Evolutionary conservation across 2,329 filamentous ascomycete species (phyloP).

Genomic region (Escovopsis sp.): DNA sequence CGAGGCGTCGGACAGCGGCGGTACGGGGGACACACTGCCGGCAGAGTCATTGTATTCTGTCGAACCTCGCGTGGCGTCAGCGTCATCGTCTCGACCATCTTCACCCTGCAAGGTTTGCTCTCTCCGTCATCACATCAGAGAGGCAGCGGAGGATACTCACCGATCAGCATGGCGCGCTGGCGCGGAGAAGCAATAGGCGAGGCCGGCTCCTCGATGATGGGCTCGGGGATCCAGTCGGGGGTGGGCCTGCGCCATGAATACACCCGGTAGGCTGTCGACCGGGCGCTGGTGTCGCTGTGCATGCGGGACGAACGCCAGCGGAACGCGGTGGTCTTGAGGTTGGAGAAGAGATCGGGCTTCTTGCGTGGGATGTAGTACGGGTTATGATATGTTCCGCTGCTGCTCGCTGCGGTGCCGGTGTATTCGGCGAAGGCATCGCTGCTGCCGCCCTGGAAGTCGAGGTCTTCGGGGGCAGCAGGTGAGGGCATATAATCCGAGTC

Average conservation of each 20-base stretch:
- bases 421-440: slow-evolving; percentile 9
- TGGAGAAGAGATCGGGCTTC: slow-evolving; percentile 4
- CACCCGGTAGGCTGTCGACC: no score
- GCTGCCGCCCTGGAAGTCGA: slow-evolving; percentile 2
- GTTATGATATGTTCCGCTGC: slow-evolving; percentile 6
- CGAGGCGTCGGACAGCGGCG: background rate
- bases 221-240: slow-evolving; percentile 12
- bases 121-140: background rate
- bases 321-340: slow-evolving; percentile 2
- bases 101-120: background rate
- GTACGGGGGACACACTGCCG: background rate
- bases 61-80: background rate
- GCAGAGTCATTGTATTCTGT: slow-evolving; percentile 8
- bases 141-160: slow-evolving; percentile 9
- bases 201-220: slow-evolving; percentile 20
- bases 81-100: no score
- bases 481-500: slow-evolving; percentile 1
- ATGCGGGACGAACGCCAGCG: background rate
- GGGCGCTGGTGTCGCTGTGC: no score
- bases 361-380: slow-evolving; percentile 20
- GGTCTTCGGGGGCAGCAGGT: slow-evolving; percentile 1
- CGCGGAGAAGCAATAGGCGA: slow-evolving; percentile 13
- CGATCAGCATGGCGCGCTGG: slow-evolving; percentile 13
- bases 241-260: background rate
- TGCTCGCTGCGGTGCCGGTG: slow-evolving; percentile 9